Evolutionary conservation across 306 rosid genomes (phyloP), one percentile per base, ranked within the genome.

Genomic region (Fagus crenata): DNA sequence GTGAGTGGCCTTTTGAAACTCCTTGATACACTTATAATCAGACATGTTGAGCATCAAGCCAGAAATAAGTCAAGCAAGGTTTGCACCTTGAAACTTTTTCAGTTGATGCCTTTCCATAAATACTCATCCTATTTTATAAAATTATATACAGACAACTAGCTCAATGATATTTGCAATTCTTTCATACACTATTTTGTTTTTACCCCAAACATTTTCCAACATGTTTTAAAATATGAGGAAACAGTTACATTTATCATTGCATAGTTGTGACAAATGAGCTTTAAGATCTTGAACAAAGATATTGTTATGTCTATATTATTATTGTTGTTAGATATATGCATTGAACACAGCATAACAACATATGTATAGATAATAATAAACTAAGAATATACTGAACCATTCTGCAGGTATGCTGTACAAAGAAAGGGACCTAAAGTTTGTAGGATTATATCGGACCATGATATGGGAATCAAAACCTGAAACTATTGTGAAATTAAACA

Each of bases 41-140:
- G 64, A 58, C 14, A 58, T 58, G 33, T 7, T 58, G 12, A 58
- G 65, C 14, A 8, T 58, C 37, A 58, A 36, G 65, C 35, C 14
- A 1, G 37, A 28, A 58, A 58, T 7, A 59, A 22, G 32, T 59
- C 35, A 35, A 61, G 68, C 41, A 61, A 61, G 68, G 14, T 9
- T 31, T 59, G 65, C 65, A 22, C 35, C 65, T 59, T 59, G 65
- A 59, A 59, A 28, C 33, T 9, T 12, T 59, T 59, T 59, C 65
- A 59, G 36, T 31, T 32, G 32, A 59, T 59, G 65, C 65, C 11
- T 58, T 58, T 58, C 4, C 13, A 22, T 22, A 59, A 32, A 59
- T 22, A 46, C 14, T 46, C 51, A 59, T 59, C 37, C 17, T 28
- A 2, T 46, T 46, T 46, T 46, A 46, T 9, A 46, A 46, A 59